phyloP scores from a whole-genome alignment of 768 basidiomycete genomes.

The Lyophyllum decastes region DNA sequence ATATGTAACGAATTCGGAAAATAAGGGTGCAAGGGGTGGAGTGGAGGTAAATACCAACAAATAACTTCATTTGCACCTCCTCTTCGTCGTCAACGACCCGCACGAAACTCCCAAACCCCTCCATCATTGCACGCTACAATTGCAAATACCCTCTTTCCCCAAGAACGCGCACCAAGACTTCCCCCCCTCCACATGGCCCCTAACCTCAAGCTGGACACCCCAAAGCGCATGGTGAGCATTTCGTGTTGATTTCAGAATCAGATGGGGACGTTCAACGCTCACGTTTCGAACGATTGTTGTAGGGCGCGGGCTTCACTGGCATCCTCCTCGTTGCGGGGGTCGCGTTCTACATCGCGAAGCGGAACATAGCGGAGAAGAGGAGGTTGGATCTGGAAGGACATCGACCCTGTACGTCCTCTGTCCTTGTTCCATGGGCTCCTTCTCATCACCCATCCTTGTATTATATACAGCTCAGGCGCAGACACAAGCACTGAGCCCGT shows the following conservation, averaged over 20 bases:
- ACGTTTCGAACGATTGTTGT: neutral
- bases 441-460: neutral
- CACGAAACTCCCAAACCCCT: neutral
- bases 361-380: slow-evolving; percentile 30
- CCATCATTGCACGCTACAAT: neutral
- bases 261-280: neutral
- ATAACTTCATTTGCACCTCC: neutral
- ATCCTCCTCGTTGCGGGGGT: slow-evolving; percentile 30
- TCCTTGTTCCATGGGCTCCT: neutral
- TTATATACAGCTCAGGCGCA: neutral
- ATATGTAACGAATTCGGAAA: no score
- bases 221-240: slow-evolving; percentile 19
- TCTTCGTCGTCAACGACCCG: neutral
- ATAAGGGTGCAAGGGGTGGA: neutral
- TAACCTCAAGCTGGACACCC: slow-evolving; percentile 19
- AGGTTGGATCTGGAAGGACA: slow-evolving; percentile 34
- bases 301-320: slow-evolving; percentile 32
- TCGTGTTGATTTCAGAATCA: neutral
- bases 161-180: no score
- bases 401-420: slow-evolving; percentile 23
- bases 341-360: slow-evolving; percentile 35
- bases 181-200: slow-evolving; percentile 1
- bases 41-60: slow-evolving; percentile 12
- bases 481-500: neutral
- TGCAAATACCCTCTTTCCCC: neutral